phyloP scores from a whole-genome alignment of 169 alveolate genomes.

The Plasmodium malariae region DNA sequence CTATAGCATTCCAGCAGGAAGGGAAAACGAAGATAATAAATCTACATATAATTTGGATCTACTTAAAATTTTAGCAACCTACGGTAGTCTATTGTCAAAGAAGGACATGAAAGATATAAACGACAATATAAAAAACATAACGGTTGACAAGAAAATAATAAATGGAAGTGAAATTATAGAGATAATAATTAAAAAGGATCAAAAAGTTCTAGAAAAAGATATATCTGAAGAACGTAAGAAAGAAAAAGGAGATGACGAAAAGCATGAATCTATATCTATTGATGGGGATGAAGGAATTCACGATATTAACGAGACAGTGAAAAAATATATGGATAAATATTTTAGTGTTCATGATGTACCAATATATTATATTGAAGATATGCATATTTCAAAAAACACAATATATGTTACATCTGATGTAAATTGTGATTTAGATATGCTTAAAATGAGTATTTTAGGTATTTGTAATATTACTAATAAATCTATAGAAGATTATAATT shows the following conservation, averaged over 20 bases:
- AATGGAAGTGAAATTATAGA: slow-evolving; percentile 34
- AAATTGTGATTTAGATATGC: slow-evolving; percentile 45
- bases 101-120: slow-evolving; percentile 36
- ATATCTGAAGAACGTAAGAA: background rate
- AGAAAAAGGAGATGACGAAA: background rate
- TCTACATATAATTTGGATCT: background rate
- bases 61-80: slow-evolving; percentile 20
- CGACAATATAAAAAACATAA: slow-evolving; percentile 17
- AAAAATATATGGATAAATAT: slow-evolving; percentile 58
- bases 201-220: background rate
- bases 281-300: slow-evolving; percentile 21
- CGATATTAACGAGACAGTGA: slow-evolving; percentile 36
- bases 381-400: slow-evolving; percentile 23
- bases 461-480: slow-evolving; percentile 32
- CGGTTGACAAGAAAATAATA: slow-evolving; percentile 10
- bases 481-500: slow-evolving; percentile 40
- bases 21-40: background rate
- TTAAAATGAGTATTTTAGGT: slow-evolving; percentile 67
- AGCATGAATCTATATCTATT: slow-evolving; percentile 34
- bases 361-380: slow-evolving; percentile 37
- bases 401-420: slow-evolving; percentile 70
- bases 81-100: slow-evolving; percentile 33
- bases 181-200: slow-evolving; percentile 27
- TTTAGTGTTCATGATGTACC: slow-evolving; percentile 51
- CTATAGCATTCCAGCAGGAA: background rate